Base-by-base conservation (phyloP, 1,284 basidiomycete species). In the Athelia psychrophila region DNA sequence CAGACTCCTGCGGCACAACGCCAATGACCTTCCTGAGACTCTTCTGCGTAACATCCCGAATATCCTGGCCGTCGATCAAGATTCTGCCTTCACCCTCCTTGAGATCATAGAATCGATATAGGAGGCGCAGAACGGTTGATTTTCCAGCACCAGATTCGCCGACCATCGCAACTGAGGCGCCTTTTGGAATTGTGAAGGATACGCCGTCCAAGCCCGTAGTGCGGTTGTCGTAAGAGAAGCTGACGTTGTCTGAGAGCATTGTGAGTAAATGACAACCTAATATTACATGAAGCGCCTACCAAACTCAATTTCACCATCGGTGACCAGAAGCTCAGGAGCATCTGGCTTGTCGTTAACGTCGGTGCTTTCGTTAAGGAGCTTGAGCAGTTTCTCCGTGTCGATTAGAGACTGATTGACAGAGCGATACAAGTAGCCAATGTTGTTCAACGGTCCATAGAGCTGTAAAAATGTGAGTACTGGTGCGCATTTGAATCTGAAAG, bases 71-170 rank as follows among this genome's bases (percentile, higher is more conserved):
- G 61, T 96, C 92, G 56, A 95, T 85, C 48, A 82, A 67, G 58
- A 91, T 89, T 27, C 84, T 75, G 16, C 87, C 87, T 56, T 86
- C 77, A 30, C 89, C 89, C 51, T 81, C 79, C 27, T 79, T 76
- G 19, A 93, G 77, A 62, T 96, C 94, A 67, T 96, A 95, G 73
- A 97, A 94, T 44, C 93, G 81, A 67, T 92, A 96, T 15, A 97
- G 75, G 45, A 94, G 76, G 16, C 91, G 85, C 51, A 93, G 70
- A 50, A 95, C 81, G 0, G 93, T 93, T 8, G 86, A 89, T 66
- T 93, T 94, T 36, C 91, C 88, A 13, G 87, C 76, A 3, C 90
- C 90, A 16, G 88, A 87, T 63, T 90, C 85, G 40, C 87, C 90
- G 15, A 95, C 90, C 23, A 95, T 78, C 0, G 92, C 93, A 12